These are phyloP conservation scores for Prunella vulgaris DNA, from an alignment of 257 asterid genomes.

Conservation along the genomic window DNA sequence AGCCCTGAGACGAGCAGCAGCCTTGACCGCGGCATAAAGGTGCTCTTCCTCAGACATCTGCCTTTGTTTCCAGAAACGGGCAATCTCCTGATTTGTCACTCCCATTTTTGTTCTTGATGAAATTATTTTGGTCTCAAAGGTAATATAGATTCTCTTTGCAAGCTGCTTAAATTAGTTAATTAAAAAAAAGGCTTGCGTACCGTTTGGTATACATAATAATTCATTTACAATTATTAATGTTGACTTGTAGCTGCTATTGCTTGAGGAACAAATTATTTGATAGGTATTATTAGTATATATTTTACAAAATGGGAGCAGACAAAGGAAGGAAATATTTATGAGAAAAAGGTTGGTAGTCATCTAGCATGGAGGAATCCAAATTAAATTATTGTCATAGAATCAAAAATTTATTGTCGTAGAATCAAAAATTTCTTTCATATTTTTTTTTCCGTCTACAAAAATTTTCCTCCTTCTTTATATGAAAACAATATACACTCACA, in stretches of 20 bases:
- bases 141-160: too few relatives aligned
- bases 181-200: not conserved
- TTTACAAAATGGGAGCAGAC: too few relatives aligned
- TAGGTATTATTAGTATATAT: too few relatives aligned
- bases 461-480: too few relatives aligned
- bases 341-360: not conserved
- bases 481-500: too few relatives aligned
- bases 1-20: slow-evolving; percentile 52
- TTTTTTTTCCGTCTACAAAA: too few relatives aligned
- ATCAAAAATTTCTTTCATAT: too few relatives aligned
- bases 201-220: not conserved
- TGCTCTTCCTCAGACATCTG: slow-evolving; percentile 56
- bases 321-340: not conserved
- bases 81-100: slow-evolving; percentile 51
- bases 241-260: too few relatives aligned
- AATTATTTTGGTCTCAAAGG: not conserved
- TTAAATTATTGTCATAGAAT: not conserved
- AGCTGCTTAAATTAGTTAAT: too few relatives aligned
- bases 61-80: slow-evolving; percentile 50
- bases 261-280: too few relatives aligned
- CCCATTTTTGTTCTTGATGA: slow-evolving; percentile 8
- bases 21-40: slow-evolving; percentile 50
- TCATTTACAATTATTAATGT: too few relatives aligned
- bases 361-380: not conserved
- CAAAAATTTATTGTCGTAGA: too few relatives aligned